Base-by-base conservation (phyloP, 2,329 filamentous ascomycete genomes). In the Fulvia fulva region DNA sequence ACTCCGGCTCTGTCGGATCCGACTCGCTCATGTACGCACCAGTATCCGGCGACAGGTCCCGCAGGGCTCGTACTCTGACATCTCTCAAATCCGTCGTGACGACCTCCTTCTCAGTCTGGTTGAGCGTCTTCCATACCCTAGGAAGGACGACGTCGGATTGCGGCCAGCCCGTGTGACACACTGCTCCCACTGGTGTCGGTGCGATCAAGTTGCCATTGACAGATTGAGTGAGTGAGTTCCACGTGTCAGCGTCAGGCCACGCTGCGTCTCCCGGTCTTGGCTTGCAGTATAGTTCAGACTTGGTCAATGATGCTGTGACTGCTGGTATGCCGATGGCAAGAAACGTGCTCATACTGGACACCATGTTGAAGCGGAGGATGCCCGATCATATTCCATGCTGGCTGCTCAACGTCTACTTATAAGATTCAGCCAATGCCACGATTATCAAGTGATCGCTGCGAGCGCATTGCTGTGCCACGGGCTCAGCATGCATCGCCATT, bases 11-110 rank as follows among this genome's bases (percentile, higher is more conserved):
- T 21, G 72, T 68, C 2, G 68, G 60, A 57, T 73, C 58, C 52
- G 77, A 79, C 65, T 80, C 79, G 60, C 79, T 81, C 57, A 80
- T 64, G 62, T 81, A 81, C 6, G 75, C 73, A 22, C 75, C 46
- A 70, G 74, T 45, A 68, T 75, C 22, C 67, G 77, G 70, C 8
- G 75, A 73, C 16, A 83, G 63, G 6, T 74, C 58, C 37, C 71
- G 72, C 3, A 82, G 56, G 45, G 44, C 58, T 12, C 51, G 53
- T 5, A 53, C 41, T 16, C 34, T 25, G 14, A 56, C 23, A 12
- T 58, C 53, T 22, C 56, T 47, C 11, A 64, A 50, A 12, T 37
- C 46, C 3, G 55, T 52, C 1, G 60, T 63, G 23, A 55, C 49
- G n/a, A 28, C 21, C 2, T 41, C 25, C 30, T 61, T 53, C 70